Percentiles rank a stretch among this genome's conserved stretches.
phyloP scores from a whole-genome alignment of 2,329 filamentous ascomycete species.

The Pseudogymnoascus sp. region DNA sequence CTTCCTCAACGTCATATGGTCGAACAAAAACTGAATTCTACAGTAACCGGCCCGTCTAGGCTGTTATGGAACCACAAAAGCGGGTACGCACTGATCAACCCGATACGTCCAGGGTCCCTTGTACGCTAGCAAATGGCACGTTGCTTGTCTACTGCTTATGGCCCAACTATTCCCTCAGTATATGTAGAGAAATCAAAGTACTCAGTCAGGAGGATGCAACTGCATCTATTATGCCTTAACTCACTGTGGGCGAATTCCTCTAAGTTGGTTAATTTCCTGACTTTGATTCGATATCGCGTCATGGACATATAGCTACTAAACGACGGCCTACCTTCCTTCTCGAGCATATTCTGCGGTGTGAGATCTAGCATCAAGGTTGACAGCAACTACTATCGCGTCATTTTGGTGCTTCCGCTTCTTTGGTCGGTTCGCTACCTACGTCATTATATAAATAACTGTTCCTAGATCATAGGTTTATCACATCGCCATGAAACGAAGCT shows the following conservation, averaged over 20 bases:
- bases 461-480: background rate
- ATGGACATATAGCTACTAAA: background rate
- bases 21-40: too few relatives aligned
- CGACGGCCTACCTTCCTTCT: background rate
- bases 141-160: too few relatives aligned
- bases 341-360: background rate
- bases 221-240: background rate
- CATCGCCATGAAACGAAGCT: background rate
- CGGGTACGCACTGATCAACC: background rate
- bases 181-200: background rate
- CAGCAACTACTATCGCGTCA: background rate
- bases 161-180: background rate
- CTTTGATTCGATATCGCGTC: background rate
- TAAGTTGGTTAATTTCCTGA: background rate
- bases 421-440: background rate
- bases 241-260: background rate
- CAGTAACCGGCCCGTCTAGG: too few relatives aligned
- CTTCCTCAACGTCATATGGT: too few relatives aligned
- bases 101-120: background rate
- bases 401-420: background rate
- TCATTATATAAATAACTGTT: slow-evolving; percentile 1
- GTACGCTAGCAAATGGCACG: background rate
- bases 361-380: background rate
- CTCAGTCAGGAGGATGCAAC: background rate
- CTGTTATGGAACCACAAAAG: background rate